Base-by-base conservation (phyloP, 225 moss, liverwort and hornwort species). In the Thuidium tamariscinum region DNA sequence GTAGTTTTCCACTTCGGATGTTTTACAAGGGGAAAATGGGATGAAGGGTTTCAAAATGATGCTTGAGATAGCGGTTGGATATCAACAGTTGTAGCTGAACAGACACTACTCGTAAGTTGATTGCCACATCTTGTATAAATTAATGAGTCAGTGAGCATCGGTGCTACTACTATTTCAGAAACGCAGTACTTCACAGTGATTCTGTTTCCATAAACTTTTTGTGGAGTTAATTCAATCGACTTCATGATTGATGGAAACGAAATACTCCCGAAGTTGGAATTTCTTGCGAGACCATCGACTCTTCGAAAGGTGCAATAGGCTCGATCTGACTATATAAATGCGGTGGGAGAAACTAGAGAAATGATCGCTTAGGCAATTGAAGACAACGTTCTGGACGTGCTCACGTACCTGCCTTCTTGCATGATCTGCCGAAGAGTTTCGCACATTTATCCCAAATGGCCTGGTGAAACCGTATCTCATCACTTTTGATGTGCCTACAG, bases 81-180 rank as follows among this genome's bases (percentile, higher is more conserved):
- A 52, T 83, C 88, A 90, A 90, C 52, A 74, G 88, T 88, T 88
- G 52, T 77, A 68, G 60, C 52, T 34, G 34, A 83, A 90, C 59
- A 77, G 86, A 74, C 86, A 55, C 90, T 61, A 61, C n/a, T 59
- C 42, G 25, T 23, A 34, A 30, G 70, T 15, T 23, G 5, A 34
- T 13, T 56, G 59, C 25, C 83, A 25, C 34, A 46, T 44, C 59
- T 57, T 29, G 10, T 56, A 2, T 11, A n/a, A 52, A 75, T 14
- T 21, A n/a, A 75, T 13, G n/a, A n/a, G 52, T 22, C 23, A 22
- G 8, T 75, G 54, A 36, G 12, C 19, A 57, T 75, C 39, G 20
- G 26, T 41, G 4, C 60, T 32, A 10, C 36, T 10, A 12, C 17
- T 41, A 60, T 42, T 41, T 82, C 82, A 69, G 82, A 54, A 55